Conservation (phyloP, 331 rosid genomes). For the Telfairia occidentalis region DNA sequence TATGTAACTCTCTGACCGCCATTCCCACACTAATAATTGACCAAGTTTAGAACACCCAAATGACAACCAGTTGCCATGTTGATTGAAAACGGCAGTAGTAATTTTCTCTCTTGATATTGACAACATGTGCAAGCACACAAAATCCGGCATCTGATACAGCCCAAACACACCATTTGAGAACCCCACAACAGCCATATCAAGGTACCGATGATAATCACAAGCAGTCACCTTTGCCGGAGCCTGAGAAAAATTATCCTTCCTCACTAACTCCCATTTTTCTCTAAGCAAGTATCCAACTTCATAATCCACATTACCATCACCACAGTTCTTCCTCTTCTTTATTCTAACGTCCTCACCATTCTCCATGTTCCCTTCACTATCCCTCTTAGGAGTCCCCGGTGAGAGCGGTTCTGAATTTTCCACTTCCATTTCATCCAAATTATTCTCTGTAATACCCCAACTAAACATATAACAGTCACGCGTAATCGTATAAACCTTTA, state of each 20-base stretch:
- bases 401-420: conserved; percentile 34
- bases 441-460: conserved; percentile 39
- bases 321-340: conserved; percentile 50
- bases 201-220: conserved; percentile 69
- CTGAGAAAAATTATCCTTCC: conserved; percentile 65
- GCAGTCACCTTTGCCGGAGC: conserved; percentile 46
- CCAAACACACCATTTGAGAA: conserved; percentile 79
- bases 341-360: conserved; percentile 18
- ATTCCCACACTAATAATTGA: conserved; percentile 92
- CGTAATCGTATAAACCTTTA: conserved; percentile 53
- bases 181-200: conserved; percentile 73
- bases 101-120: conserved; percentile 80
- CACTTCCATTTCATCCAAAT: conserved; percentile 23
- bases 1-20: conserved; percentile 86
- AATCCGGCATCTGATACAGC: conserved; percentile 89
- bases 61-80: conserved; percentile 81
- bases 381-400: conserved; percentile 53
- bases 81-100: conserved; percentile 63
- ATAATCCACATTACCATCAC: conserved; percentile 20
- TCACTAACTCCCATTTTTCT: conserved; percentile 69
- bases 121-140: conserved; percentile 69
- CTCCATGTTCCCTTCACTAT: conserved; percentile 33
- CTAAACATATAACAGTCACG: conserved; percentile 58
- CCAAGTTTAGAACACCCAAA: conserved; percentile 89
- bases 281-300: conserved; percentile 41